phyloP scores from a whole-genome alignment of 2,329 filamentous ascomycete genomes.

The Aspergillus luchuensis region DNA sequence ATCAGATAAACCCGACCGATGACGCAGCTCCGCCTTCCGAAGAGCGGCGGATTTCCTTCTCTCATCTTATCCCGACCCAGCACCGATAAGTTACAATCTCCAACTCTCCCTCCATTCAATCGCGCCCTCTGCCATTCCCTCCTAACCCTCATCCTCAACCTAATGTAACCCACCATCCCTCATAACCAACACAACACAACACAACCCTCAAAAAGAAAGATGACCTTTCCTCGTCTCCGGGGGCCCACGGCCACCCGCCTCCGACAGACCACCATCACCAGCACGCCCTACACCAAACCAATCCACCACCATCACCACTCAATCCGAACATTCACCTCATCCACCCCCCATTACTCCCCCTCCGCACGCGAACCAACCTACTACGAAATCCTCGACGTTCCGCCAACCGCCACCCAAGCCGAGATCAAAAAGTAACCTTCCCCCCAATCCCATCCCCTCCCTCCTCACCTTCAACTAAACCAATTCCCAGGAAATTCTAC shows the following conservation, averaged over 20 bases:
- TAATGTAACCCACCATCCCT: background rate
- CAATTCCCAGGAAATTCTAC: conserved; percentile 68
- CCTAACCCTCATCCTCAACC: background rate
- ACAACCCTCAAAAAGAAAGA: too few species aligned
- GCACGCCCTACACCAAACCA: background rate
- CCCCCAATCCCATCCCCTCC: background rate
- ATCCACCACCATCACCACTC: background rate
- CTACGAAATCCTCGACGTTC: conserved; percentile 80
- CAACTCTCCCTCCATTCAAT: background rate
- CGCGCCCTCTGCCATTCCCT: background rate
- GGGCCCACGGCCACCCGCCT: conserved; percentile 13
- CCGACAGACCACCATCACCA: background rate
- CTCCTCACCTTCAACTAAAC: background rate
- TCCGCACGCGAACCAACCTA: conserved; percentile 58
- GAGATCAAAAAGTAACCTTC: conserved; percentile 78
- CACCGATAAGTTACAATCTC: background rate
- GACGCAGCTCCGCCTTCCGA: conserved; percentile 24
- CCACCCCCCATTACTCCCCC: conserved; percentile 32
- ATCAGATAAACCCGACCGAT: conserved; percentile 22
- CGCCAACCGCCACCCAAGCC: conserved; percentile 65
- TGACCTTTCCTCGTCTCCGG: conserved; percentile 24
- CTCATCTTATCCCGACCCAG: background rate
- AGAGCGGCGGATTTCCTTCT: conserved; percentile 20
- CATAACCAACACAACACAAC: background rate
- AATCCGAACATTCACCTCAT: conserved; percentile 45